Evolutionary conservation across 2,329 filamentous ascomycete genomes (phyloP).

Genomic region (Pseudogymnoascus sp.): DNA sequence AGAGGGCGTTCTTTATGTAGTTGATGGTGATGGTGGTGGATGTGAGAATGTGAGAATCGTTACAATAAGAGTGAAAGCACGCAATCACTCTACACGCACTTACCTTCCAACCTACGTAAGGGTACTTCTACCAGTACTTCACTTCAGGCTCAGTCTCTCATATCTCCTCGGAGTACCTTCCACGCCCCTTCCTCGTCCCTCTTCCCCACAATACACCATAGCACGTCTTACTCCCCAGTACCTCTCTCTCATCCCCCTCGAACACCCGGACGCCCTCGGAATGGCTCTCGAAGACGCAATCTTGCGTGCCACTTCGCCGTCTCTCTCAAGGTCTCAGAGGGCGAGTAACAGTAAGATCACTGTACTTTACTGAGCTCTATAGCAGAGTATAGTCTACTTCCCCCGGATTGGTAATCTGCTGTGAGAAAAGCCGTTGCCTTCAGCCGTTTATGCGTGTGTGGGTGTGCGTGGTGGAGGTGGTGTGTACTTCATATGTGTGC

Average conservation of each 20-base stretch:
- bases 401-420: neutral
- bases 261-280: slow-evolving; percentile 3
- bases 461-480: neutral
- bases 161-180: neutral
- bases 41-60: neutral
- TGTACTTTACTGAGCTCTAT: neutral
- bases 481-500: slow-evolving; percentile 2
- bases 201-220: slow-evolving; percentile 6
- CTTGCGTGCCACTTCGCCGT: neutral
- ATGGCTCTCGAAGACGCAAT: neutral
- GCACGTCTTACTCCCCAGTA: neutral
- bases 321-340: neutral
- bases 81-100: slow-evolving; percentile 2
- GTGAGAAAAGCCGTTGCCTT: slow-evolving; percentile 2
- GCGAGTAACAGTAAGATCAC: neutral
- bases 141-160: neutral
- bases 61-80: neutral
- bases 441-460: neutral
- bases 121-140: neutral
- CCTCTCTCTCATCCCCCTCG: neutral
- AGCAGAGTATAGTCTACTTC: neutral
- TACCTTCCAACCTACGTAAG: neutral
- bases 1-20: slow-evolving; percentile 1
- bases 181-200: neutral
- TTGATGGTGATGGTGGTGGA: slow-evolving; percentile 4